Conservation (phyloP, 139 green algal species). For the Mychonastes homosphaera region DNA sequence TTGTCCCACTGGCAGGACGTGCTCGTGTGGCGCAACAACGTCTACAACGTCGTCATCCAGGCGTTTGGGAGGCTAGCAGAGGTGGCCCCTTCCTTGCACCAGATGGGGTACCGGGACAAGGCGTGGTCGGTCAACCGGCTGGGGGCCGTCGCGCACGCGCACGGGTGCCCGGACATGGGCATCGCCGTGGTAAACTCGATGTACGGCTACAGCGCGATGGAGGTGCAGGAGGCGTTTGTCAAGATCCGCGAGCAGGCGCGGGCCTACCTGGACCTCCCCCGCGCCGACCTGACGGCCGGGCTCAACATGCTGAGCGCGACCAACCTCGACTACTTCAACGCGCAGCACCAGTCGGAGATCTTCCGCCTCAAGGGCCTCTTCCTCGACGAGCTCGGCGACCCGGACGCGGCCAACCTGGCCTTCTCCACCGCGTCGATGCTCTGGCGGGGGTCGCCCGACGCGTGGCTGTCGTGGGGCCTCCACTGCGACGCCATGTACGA, state of each 20-base stretch:
- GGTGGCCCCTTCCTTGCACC: slow-evolving; percentile 42
- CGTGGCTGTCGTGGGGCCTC: slow-evolving; percentile 83
- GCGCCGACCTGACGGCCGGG: slow-evolving; percentile 39
- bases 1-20: slow-evolving; percentile 83
- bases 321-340: slow-evolving; percentile 94
- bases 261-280: slow-evolving; percentile 37
- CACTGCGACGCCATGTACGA: slow-evolving; percentile 75
- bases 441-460: slow-evolving; percentile 57
- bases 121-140: slow-evolving; percentile 92
- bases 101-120: slow-evolving; percentile 72
- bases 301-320: slow-evolving; percentile 86
- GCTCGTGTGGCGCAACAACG: slow-evolving; percentile 91
- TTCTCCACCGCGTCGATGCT: slow-evolving; percentile 76
- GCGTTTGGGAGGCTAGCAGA: slow-evolving; percentile 52
- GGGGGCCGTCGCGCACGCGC: slow-evolving; percentile 49
- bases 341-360: slow-evolving; percentile 80
- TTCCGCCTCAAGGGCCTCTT: slow-evolving; percentile 50
- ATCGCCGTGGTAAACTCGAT: slow-evolving; percentile 76
- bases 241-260: slow-evolving; percentile 88
- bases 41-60: slow-evolving; percentile 92
- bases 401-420: slow-evolving; percentile 42
- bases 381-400: slow-evolving; percentile 29
- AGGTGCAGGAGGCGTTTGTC: slow-evolving; percentile 95
- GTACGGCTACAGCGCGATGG: slow-evolving; percentile 95
- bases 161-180: slow-evolving; percentile 38